These are phyloP conservation scores for Microbotryum violaceum DNA, from an alignment of 1,284 basidiomycete species.

Conservation along the genomic window DNA sequence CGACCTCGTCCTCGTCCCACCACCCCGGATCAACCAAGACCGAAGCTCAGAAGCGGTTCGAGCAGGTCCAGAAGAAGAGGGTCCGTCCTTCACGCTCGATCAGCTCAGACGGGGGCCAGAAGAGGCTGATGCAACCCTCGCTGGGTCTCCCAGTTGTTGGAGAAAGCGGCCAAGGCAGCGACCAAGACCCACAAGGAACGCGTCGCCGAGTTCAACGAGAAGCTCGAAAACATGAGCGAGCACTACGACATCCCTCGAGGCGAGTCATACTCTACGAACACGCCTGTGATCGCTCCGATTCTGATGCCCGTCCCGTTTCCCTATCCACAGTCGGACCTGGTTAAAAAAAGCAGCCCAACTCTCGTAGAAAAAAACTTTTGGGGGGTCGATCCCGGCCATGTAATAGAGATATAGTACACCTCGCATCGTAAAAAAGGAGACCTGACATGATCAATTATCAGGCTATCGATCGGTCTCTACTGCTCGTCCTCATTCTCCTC, in stretches of 20 bases:
- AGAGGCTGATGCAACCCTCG: conserved; percentile 5
- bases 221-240: conserved; percentile 79
- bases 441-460: too few species aligned
- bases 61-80: conserved; percentile 71
- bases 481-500: conserved; percentile 9
- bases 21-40: conserved; percentile 53
- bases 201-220: conserved; percentile 81
- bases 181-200: conserved; percentile 90
- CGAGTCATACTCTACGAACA: too few species aligned
- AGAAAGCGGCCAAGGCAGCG: conserved; percentile 71
- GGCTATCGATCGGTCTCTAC: too few species aligned
- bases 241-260: conserved; percentile 75
- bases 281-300: too few species aligned
- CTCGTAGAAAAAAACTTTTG: too few species aligned
- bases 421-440: too few species aligned
- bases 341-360: too few species aligned
- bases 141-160: conserved; percentile 48
- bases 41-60: conserved; percentile 80
- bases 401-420: too few species aligned
- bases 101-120: conserved; percentile 16
- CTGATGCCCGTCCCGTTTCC: too few species aligned
- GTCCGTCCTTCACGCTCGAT: conserved; percentile 49
- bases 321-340: too few species aligned
- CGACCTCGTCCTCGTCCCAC: conserved; percentile 46
- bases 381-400: too few species aligned